Percentiles rank a stretch among this genome's conserved stretches.
Evolutionary conservation across 2,329 filamentous ascomycete species (phyloP).

Genomic region (Anisogramma anomala): DNA sequence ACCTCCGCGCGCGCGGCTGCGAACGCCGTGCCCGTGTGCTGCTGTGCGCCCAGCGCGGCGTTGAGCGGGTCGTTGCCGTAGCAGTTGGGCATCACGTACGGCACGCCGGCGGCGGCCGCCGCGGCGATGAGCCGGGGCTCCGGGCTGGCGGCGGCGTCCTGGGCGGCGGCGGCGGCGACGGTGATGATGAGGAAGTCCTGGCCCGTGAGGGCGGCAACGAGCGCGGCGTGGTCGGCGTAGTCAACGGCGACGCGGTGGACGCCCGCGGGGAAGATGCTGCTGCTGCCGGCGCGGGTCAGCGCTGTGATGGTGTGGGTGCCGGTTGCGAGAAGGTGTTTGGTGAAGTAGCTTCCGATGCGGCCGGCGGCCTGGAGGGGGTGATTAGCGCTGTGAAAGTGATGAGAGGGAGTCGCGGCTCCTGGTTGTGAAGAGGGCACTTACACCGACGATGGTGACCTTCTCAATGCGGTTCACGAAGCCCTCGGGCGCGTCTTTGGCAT

Average conservation of each 20-base stretch:
- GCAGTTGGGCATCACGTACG: constrained; percentile 44
- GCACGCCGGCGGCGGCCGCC: constrained; percentile 41
- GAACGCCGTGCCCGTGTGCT: constrained; percentile 21
- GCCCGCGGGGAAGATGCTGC: constrained; percentile 31
- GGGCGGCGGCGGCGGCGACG: constrained; percentile 27
- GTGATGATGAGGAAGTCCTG: constrained; percentile 50
- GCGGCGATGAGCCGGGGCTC: constrained; percentile 41
- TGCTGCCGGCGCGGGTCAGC: constrained; percentile 33
- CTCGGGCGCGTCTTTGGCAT: constrained; percentile 16
- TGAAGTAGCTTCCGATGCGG: constrained; percentile 28
- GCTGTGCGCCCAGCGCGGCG: constrained; percentile 25
- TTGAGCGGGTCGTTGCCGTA: constrained; percentile 31
- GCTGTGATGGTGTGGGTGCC: constrained; percentile 42
- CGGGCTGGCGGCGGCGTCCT: constrained; percentile 18
- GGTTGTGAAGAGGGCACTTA: too few species aligned
- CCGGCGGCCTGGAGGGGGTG: constrained; percentile 28
- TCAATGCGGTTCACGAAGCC: constrained; percentile 28
- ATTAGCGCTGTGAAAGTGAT: background rate
- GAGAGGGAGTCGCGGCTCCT: too few species aligned
- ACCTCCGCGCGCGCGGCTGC: constrained; percentile 25
- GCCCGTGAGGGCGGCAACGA: constrained; percentile 38
- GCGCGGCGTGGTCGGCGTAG: constrained; percentile 30
- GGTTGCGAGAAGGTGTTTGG: constrained; percentile 30
- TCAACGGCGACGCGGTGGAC: constrained; percentile 31
- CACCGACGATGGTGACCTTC: constrained; percentile 35